A percentile compares a stretch with the other conserved stretches of the same genome.
Evolutionary conservation across 768 basidiomycete genomes (phyloP).

Genomic region (Candolleomyces eurysporus): DNA sequence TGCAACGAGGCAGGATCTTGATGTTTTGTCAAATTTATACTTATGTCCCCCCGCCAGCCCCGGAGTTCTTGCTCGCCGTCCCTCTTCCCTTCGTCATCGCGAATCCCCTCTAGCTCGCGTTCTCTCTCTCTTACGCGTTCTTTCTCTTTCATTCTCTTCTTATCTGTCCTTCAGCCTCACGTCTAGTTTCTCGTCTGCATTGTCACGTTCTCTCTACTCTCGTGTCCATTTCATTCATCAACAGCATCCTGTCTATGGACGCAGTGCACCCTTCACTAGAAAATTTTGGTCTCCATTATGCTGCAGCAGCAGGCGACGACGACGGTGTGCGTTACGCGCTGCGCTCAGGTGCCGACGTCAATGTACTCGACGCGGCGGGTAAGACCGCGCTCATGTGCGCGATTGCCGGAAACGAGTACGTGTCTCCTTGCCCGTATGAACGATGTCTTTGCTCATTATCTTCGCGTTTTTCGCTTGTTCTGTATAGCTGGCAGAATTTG

Average conservation of each 20-base stretch:
- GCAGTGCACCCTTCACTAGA: constrained; percentile 27
- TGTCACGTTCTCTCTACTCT: constrained; percentile 5
- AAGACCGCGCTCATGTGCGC: constrained; percentile 66
- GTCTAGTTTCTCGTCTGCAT: not conserved
- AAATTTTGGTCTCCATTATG: constrained; percentile 47
- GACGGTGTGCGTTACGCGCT: constrained; percentile 53
- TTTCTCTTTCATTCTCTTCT: constrained; percentile 6
- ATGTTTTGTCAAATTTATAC: constrained; percentile 11
- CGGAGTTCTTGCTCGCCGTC: constrained; percentile 9
- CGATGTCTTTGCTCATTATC: not conserved
- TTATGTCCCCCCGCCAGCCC: constrained; percentile 14
- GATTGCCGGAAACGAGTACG: constrained; percentile 71
- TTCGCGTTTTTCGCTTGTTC: constrained; percentile 1
- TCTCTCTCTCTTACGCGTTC: constrained; percentile 6
- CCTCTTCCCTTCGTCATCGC: constrained; percentile 14
- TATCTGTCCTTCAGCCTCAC: constrained; percentile 6
- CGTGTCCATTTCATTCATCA: not conserved
- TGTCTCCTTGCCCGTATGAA: constrained; percentile 12
- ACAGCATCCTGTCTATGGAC: constrained; percentile 16
- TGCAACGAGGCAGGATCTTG: constrained; percentile 21
- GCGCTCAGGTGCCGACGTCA: constrained; percentile 63
- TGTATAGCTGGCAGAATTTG: constrained; percentile 60
- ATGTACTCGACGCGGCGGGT: constrained; percentile 58
- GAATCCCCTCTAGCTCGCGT: constrained; percentile 12
- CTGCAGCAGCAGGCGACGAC: constrained; percentile 56